phyloP scores from a whole-genome alignment of 2,329 filamentous ascomycete genomes.

The Aplosporella prunicola region DNA sequence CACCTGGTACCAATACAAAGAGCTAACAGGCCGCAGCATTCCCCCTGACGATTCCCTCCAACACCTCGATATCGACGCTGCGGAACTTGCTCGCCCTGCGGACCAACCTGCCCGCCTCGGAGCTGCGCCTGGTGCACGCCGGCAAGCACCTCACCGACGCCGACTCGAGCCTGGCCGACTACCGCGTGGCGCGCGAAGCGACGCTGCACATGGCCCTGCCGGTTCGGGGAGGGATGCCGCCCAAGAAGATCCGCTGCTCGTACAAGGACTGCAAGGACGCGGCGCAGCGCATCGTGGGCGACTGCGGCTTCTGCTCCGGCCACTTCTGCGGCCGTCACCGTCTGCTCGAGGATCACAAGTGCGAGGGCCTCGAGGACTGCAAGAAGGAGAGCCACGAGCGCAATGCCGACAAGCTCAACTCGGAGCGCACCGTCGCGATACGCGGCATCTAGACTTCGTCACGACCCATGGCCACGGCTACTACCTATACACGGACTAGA shows the following conservation, averaged over 20 bases:
- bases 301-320: constrained; percentile 89
- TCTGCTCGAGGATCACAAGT: constrained; percentile 89
- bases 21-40: constrained; percentile 39
- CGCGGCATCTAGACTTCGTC: constrained; percentile 70
- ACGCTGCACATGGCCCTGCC: constrained; percentile 48
- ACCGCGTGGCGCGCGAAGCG: constrained; percentile 41
- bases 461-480: background rate
- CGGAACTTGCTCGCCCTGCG: constrained; percentile 48
- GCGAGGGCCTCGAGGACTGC: constrained; percentile 86
- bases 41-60: constrained; percentile 44
- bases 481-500: too few species aligned
- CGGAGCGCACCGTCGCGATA: constrained; percentile 88
- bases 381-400: constrained; percentile 95
- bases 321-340: constrained; percentile 94
- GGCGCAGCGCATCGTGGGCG: constrained; percentile 87
- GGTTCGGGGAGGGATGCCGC: constrained; percentile 48
- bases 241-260: constrained; percentile 74
- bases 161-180: constrained; percentile 34
- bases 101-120: constrained; percentile 42
- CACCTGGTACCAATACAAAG: constrained; percentile 14
- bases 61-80: constrained; percentile 47
- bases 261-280: constrained; percentile 82
- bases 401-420: constrained; percentile 85
- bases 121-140: constrained; percentile 49
- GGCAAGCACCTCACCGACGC: constrained; percentile 44